A percentile compares a stretch with the other conserved stretches of the same genome.
Evolutionary conservation across 441 rosid genomes (phyloP).

Genomic region (Bruguiera hainesii): DNA sequence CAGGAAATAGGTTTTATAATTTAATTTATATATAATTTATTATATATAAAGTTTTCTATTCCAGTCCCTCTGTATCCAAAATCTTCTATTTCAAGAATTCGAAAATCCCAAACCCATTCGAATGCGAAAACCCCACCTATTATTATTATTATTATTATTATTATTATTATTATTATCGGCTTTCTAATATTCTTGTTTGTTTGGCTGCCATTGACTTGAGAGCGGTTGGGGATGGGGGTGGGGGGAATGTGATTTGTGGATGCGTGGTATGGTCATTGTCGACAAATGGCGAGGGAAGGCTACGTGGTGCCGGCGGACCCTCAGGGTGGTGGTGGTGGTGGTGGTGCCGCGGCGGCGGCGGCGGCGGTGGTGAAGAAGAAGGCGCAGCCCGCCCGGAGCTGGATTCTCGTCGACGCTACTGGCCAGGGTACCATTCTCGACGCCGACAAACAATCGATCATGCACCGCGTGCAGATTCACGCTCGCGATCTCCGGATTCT

Average conservation of each 20-base stretch:
- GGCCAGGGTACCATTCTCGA: slow-evolving; percentile 59
- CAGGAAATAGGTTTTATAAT: no score
- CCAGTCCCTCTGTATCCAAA: no score
- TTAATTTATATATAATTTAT: no score
- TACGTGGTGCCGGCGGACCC: slow-evolving; percentile 74
- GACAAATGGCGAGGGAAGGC: slow-evolving; percentile 60
- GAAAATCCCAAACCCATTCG: no score
- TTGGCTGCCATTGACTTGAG: no score
- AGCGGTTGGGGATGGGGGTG: neutral
- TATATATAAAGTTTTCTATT: no score
- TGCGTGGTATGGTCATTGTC: slow-evolving; percentile 20
- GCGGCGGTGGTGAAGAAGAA: slow-evolving; percentile 50
- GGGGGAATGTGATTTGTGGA: slow-evolving; percentile 25
- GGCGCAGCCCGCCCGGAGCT: slow-evolving; percentile 56
- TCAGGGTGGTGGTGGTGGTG: slow-evolving; percentile 7
- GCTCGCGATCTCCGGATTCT: slow-evolving; percentile 97
- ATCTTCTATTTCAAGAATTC: no score
- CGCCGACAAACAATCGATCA: slow-evolving; percentile 79
- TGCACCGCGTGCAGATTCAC: slow-evolving; percentile 97
- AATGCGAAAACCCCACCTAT: no score
- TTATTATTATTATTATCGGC: no score
- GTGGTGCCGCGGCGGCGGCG: slow-evolving; percentile 27
- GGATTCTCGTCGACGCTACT: slow-evolving; percentile 54
- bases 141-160: no score
- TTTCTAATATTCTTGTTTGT: no score